phyloP scores from a whole-genome alignment of 1,284 basidiomycete genomes.

The Quambalaria eucalypti region DNA sequence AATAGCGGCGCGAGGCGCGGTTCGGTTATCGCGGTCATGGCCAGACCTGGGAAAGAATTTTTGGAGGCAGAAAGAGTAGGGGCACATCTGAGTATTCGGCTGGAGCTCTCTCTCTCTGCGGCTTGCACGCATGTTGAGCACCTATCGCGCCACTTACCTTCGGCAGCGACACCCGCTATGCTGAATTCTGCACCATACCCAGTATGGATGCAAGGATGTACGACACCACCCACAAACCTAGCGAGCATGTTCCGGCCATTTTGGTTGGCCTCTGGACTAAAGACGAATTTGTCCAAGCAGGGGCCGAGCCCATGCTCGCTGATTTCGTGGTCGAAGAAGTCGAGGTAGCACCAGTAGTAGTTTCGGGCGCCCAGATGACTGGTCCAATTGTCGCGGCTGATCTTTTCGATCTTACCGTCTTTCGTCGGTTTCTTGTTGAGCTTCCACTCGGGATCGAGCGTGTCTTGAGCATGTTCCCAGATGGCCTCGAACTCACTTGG shows the following conservation, averaged over 20 bases:
- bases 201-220: constrained; percentile 46
- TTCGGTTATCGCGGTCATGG: background rate
- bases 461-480: constrained; percentile 10
- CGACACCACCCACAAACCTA: constrained; percentile 37
- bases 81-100: too few species aligned
- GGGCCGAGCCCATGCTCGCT: background rate
- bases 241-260: constrained; percentile 6
- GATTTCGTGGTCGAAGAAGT: constrained; percentile 16
- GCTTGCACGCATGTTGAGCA: background rate
- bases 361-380: constrained; percentile 13
- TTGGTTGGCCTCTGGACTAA: constrained; percentile 14
- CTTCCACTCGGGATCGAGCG: constrained; percentile 9
- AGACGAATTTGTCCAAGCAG: constrained; percentile 14
- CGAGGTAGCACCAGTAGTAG: constrained; percentile 25
- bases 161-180: constrained; percentile 1
- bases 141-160: background rate
- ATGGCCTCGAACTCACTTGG: constrained; percentile 5
- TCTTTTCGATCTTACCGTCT: background rate
- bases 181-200: constrained; percentile 44
- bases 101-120: background rate
- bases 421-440: constrained; percentile 3
- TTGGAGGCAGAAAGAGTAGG: background rate
- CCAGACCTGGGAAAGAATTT: background rate
- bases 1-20: background rate
- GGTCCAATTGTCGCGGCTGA: constrained; percentile 15